Evolutionary conservation across 2,329 filamentous ascomycete species (phyloP), one percentile per base, ranked within the genome.

Genomic region (Teratosphaeriaceae sp.): DNA sequence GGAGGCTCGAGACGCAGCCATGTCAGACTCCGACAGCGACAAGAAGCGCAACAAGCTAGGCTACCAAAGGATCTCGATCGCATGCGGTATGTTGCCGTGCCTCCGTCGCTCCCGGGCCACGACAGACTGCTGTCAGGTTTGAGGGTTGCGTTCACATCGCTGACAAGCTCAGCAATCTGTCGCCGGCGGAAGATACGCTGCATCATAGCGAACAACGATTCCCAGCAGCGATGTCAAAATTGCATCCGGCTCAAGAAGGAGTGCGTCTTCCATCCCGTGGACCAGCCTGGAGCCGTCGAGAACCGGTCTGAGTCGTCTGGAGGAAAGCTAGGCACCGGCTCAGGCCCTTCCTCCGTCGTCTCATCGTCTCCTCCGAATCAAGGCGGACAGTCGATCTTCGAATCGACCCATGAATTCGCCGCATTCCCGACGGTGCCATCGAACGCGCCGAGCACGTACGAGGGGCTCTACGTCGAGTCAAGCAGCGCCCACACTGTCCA

Each of bases 191-290:
- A 97, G 68, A 97, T 97, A 49, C 78, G 90, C 66, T 97, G 90
- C 65, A 79, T 95, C 40, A 75, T 87, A 33, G 80, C 85, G 7
- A 74, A 79, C 38, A 80, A 82, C 50, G 87, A 94, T 54, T 62
- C 74, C 8, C 79, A 86, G 58, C 81, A 82, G 35, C 82, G 88
- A 51, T 97, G 90, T 67, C 79, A 84, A 51, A 95, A 94, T 69
- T 97, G 90, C 67, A 94, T 95, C 57, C 81, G 88, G 36, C 70
- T 97, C 60, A 94, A 94, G 65, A 96, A 94, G 60, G 88, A 95
- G 52, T 97, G 90, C 66, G 87, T 84, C 61, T 97, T 94, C 66
- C 85, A 82, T 55, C 86, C 89, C 0, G 89, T 96, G 18, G 88
- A 95, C 22, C 58, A 61, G 36, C 56, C 58, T 40, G 49, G 46